Base-by-base conservation (phyloP, 192 early-diverging fungal species). In the Rhizophagus clarus region DNA sequence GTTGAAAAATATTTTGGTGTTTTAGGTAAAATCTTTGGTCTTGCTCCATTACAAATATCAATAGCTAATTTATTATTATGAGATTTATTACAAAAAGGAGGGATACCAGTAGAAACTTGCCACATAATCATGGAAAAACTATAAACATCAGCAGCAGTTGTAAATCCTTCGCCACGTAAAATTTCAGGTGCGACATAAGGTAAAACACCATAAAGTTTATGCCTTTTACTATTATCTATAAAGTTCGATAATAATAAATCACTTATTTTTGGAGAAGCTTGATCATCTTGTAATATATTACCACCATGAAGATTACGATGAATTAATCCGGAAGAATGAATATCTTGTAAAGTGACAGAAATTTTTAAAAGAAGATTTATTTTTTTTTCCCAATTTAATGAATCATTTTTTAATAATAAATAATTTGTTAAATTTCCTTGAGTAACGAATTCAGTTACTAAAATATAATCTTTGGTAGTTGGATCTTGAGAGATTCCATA, bases 301-400 rank as follows among this genome's bases (percentile, higher is more conserved):
- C 80, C 80, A 63, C 68, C 28, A 47, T 80, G 79, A 34, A 80
- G 61, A 37, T 80, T 49, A 26, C 61, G 31, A 66, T 80, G 79
- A 31, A 61, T 37, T 12, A 77, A 63, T 26, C 74, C 79, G 5
- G 51, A n/a, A 29, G 28, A 26, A 42, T 80, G 79, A 67, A 81
- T 62, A 61, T 67, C 61, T 29, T 77, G 24, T 29, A 81, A 49
- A 14, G 24, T 17, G 31, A 71, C 29, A 3, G 74, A 28, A 32
- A 77, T 81, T 17, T 77, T 51, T 15, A 68, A 62, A 14, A 78
- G n/a, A 6, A 78, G 31, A 22, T 29, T 28, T 68, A 78, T 14
- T 20, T 40, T 40, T 78, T 14, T 29, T 51, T 64, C 51, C 76
- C 64, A 78, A 49, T 45, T 68, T 31, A 64, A 78, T 17, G 0